Base-by-base conservation (phyloP, 1,284 basidiomycete genomes). In the Cryptococcus deneoformans region DNA sequence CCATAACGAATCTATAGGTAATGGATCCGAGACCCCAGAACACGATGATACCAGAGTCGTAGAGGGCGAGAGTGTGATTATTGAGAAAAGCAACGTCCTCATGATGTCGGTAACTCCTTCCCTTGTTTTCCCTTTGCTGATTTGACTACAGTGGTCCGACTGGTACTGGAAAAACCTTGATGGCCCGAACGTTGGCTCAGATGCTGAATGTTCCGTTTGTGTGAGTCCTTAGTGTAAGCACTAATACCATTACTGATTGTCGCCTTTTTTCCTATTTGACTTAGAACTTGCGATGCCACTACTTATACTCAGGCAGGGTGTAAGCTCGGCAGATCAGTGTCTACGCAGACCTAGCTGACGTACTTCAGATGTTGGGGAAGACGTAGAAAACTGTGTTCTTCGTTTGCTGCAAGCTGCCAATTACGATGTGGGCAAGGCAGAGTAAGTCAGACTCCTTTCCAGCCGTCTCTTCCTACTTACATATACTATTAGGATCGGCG, bases 1-100 rank as follows among this genome's bases (percentile, higher is more conserved):
- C 20, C 20, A 20, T 20, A 20, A 20, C 20, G 20, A 20, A 20
- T 44, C 43, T 10, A 10, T 20, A 20, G 34, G 11, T 9, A 29
- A 12, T 29, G 20, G 8, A n/a, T 36, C 12, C 4, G 50, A 10
- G 16, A 20, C 44, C 29, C 6, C 43, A n/a, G 29, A 50, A 50
- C 42, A 34, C 43, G 46, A 53, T 35, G 10, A 29, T 20, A 20
- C 20, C 20, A 20, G 46, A 40, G 40, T 20, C n/a, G 14, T 34
- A 42, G 45, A 50, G 50, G 39, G 36, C 20, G 49, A 54, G 63
- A 65, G 64, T 39, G 71, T 76, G 1, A 63, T 65, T 36, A 90
- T 93, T 57, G 92, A 95, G 80, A 96, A 96, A 82, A 93, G 90
- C 70, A 95, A 96, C 71, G 90, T 95, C 1, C 79, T 94, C 51